Evolutionary conservation across 2,329 filamentous ascomycete species (phyloP), one percentile per base, ranked within the genome.

Genomic region (Microdochium nivale): DNA sequence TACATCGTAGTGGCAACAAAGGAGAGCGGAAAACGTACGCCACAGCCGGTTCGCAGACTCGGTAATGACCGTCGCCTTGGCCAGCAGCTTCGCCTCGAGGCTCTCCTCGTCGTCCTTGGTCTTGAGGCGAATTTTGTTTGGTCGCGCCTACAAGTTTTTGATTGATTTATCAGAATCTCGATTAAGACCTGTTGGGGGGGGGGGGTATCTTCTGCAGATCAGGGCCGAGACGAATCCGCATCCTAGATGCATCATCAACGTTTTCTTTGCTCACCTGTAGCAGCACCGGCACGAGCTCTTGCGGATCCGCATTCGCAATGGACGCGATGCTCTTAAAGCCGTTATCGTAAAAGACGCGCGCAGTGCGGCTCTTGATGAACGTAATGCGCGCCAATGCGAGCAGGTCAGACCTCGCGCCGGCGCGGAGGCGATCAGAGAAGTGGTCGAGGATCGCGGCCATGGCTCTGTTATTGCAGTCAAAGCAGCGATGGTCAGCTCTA

Each of bases 351-450:
- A 91, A 86, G 5, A 89, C 73, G 14, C 79, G 68, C 19, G 87
- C 87, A 14, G 87, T 90, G 51, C 85, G 80, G 60, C 86, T 88
- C 65, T 91, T 90, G 58, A 91, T 78, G 60, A 85, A 90, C 0
- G 85, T 82, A 40, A 90, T 81, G 63, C 84, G 81, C 2, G 86
- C 79, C 61, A 90, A 74, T 3, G 83, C 83, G 10, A 91, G 69
- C 16, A 90, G 72, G 60, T 90, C 87, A 0, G 83, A 77, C 53
- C 79, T 80, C 1, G 87, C 87, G 1, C 87, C 87, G 11, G 86
- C 86, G 64, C 83, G 81, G 7, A 91, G 72, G 23, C 87, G 76
- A 65, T 90, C 86, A 1, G 83, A 82, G 69, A 88, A 90, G 61
- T 90, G 87, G 57, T 90, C 85, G 30, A 90, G 71, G 7, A 86